Conservation (phyloP, 2,329 filamentous ascomycete species). For the Curvularia eragrostidis region DNA sequence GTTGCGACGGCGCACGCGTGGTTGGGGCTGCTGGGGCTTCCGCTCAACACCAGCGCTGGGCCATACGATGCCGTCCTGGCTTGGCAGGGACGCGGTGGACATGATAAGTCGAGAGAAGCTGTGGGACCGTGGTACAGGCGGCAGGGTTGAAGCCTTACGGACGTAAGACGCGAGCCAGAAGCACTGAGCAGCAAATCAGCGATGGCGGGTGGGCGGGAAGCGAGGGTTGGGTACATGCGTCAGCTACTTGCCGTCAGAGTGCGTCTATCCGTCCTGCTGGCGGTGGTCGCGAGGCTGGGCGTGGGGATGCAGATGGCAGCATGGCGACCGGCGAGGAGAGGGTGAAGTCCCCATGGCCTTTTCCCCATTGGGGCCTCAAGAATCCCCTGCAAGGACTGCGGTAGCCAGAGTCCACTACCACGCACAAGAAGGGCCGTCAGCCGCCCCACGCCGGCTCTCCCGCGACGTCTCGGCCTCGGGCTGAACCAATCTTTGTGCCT, state of each 20-base stretch:
- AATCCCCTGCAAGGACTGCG: background rate
- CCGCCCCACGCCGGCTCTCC: conserved; percentile 10
- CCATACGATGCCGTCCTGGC: conserved; percentile 2
- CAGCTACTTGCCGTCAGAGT: background rate
- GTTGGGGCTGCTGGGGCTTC: conserved; percentile 30
- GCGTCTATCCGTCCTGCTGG: background rate
- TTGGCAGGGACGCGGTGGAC: conserved; percentile 11
- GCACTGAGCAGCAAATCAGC: conserved; percentile 6
- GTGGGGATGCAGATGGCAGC: background rate
- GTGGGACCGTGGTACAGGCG: background rate
- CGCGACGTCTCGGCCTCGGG: conserved; percentile 4
- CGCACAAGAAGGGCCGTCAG: conserved; percentile 3
- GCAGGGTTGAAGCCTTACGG: conserved; percentile 6
- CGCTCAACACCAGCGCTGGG: conserved; percentile 18
- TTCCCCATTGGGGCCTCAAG: background rate
- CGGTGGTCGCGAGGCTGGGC: background rate
- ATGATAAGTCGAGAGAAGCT: conserved; percentile 9
- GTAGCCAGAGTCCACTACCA: background rate
- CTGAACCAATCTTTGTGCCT: background rate
- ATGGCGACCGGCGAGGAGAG: background rate
- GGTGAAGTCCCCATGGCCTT: background rate
- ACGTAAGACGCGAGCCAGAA: conserved; percentile 4
- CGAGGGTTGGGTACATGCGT: conserved; percentile 7
- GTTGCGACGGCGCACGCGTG: conserved; percentile 47
- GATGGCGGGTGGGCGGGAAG: background rate